phyloP scores from a whole-genome alignment of 495 filamentous ascomycete species.

The Cladorrhinum samala region DNA sequence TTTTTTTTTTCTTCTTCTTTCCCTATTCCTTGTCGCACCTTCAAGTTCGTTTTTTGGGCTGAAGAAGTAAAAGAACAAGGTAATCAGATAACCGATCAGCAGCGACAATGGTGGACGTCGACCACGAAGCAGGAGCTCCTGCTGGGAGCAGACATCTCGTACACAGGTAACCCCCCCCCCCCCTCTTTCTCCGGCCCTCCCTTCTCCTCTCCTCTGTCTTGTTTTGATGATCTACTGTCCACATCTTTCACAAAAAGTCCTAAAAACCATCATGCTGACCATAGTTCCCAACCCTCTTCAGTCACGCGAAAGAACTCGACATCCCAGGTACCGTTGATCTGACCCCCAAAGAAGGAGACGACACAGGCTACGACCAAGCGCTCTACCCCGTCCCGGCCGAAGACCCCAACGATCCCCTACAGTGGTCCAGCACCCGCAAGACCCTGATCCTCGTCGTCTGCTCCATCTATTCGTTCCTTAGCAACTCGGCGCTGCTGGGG shows the following conservation, averaged over 20 bases:
- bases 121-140: not conserved
- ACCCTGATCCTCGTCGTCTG: conserved; percentile 53
- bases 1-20: not conserved
- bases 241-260: not conserved
- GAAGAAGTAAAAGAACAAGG: too few relatives aligned
- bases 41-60: not conserved
- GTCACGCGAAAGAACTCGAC: conserved; percentile 2
- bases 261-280: not conserved
- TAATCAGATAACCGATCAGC: too few relatives aligned
- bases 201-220: too few relatives aligned
- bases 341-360: conserved; percentile 48
- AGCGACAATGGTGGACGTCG: not conserved
- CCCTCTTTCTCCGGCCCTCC: not conserved
- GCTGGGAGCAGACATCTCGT: not conserved
- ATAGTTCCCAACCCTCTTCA: not conserved
- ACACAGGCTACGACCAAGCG: conserved; percentile 56
- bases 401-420: conserved; percentile 59
- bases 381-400: conserved; percentile 57
- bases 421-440: conserved; percentile 57
- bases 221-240: too few relatives aligned
- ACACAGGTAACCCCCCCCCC: not conserved
- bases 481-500: conserved; percentile 52
- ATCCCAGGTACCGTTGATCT: conserved; percentile 1
- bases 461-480: conserved; percentile 56
- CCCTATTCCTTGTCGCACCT: too few relatives aligned